Percentiles rank a stretch among this genome's conserved stretches.
phyloP scores from a whole-genome alignment of 495 filamentous ascomycete species.

The Tuber microsphaerosporum region DNA sequence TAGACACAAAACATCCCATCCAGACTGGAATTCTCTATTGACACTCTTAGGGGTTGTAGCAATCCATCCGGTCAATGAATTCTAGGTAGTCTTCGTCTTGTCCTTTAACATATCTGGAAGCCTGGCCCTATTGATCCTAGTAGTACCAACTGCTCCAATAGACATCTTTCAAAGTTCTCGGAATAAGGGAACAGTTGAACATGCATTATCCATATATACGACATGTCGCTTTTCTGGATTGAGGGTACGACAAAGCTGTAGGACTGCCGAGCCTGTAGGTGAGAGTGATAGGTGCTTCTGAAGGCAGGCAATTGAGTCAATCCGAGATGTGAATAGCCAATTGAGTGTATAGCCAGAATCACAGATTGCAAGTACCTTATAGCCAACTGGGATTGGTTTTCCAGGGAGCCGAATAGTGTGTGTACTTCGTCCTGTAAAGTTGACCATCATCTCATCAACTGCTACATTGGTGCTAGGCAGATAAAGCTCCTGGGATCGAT shows the following conservation, averaged over 20 bases:
- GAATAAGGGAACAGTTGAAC: conserved; percentile 11
- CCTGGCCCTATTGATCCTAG: neutral
- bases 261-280: neutral
- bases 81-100: neutral
- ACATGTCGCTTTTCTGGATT: neutral
- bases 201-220: conserved; percentile 15
- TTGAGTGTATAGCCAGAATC: neutral
- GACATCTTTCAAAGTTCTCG: neutral
- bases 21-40: neutral
- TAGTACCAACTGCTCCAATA: neutral
- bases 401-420: conserved; percentile 14
- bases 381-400: conserved; percentile 19
- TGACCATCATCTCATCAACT: conserved; percentile 18
- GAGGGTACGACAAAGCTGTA: neutral
- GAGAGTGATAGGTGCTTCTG: neutral
- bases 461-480: conserved; percentile 5
- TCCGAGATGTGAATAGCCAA: neutral
- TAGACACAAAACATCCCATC: neutral
- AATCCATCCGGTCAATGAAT: neutral
- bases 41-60: neutral
- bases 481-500: neutral
- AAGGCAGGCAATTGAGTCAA: neutral
- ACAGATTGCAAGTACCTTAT: conserved; percentile 11
- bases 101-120: neutral
- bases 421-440: conserved; percentile 7